These are phyloP conservation scores for Erigeron canadensis DNA, from an alignment of 129 eudicot genomes.

Conservation along the genomic window DNA sequence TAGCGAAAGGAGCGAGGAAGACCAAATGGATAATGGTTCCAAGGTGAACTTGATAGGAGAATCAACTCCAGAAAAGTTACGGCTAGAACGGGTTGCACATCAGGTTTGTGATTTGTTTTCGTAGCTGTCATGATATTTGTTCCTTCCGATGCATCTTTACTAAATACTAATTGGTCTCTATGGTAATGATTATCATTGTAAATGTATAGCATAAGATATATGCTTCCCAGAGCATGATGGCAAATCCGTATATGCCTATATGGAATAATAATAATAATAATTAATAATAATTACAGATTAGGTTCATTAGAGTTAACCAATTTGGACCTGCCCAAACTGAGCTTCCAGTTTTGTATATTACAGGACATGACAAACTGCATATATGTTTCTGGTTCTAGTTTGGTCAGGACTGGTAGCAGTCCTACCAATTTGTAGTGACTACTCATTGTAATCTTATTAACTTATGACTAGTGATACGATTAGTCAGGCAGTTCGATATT, in stretches of 20 bases:
- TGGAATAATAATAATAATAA: constrained; percentile 1
- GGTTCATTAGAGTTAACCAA: not conserved
- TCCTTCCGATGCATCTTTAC: not conserved
- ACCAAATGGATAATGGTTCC: constrained; percentile 32
- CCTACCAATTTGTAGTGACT: constrained; percentile 4
- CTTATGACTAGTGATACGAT: too few species aligned
- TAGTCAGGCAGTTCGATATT: too few species aligned
- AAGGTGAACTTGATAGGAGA: constrained; percentile 37
- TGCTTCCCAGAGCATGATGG: not conserved
- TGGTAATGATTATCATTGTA: not conserved
- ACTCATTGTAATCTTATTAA: not conserved
- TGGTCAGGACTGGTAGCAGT: not conserved
- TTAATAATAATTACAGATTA: too few species aligned
- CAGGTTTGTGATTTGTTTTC: constrained; percentile 57
- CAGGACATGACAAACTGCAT: not conserved
- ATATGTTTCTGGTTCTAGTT: constrained; percentile 11
- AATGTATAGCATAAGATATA: not conserved
- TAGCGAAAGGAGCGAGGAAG: constrained; percentile 29
- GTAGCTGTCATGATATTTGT: constrained; percentile 3
- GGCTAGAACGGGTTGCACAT: constrained; percentile 62
- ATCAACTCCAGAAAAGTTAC: constrained; percentile 53
- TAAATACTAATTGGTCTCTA: not conserved
- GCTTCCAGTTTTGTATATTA: not conserved
- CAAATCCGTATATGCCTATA: constrained; percentile 2
- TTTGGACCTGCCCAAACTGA: not conserved